Evolutionary conservation across 331 rosid genomes (phyloP).

Genomic region (Prunus yedoensis): DNA sequence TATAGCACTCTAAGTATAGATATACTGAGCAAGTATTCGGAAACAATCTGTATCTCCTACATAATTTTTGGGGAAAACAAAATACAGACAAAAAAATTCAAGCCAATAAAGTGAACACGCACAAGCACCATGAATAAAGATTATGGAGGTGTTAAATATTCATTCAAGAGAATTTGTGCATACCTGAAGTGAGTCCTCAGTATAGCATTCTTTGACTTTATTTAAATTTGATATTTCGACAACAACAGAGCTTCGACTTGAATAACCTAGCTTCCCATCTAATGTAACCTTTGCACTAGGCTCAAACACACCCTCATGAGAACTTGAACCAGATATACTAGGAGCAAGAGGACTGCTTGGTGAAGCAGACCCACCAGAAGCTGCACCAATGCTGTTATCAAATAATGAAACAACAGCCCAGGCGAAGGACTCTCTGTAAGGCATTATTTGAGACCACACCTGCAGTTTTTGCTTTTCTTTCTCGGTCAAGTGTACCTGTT

Average conservation of each 20-base stretch:
- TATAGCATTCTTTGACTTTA: slow-evolving; percentile 93
- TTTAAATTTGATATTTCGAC: slow-evolving; percentile 87
- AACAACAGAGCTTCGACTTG: slow-evolving; percentile 82
- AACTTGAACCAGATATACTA: slow-evolving; percentile 77
- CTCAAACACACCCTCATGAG: slow-evolving; percentile 97
- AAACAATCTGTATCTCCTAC: background rate
- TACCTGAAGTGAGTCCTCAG: slow-evolving; percentile 96
- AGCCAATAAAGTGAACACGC: background rate
- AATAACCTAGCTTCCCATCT: slow-evolving; percentile 86
- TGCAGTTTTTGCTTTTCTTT: slow-evolving; percentile 97
- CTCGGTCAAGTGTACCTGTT: slow-evolving; percentile 88
- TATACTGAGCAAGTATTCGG: background rate
- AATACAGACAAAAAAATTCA: background rate
- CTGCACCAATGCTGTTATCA: slow-evolving; percentile 92
- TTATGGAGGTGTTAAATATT: background rate
- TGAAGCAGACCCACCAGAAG: slow-evolving; percentile 98
- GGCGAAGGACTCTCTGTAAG: slow-evolving; percentile 95
- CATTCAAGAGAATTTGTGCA: slow-evolving; percentile 6
- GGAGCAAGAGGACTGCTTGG: slow-evolving; percentile 99
- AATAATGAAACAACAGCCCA: slow-evolving; percentile 96
- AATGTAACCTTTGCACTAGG: slow-evolving; percentile 73
- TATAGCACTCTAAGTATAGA: background rate
- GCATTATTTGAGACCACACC: slow-evolving; percentile 99
- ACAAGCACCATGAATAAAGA: background rate
- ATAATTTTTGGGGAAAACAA: background rate